phyloP scores from a whole-genome alignment of 2,329 filamentous ascomycete genomes.

The Aspergillus cejpii region DNA sequence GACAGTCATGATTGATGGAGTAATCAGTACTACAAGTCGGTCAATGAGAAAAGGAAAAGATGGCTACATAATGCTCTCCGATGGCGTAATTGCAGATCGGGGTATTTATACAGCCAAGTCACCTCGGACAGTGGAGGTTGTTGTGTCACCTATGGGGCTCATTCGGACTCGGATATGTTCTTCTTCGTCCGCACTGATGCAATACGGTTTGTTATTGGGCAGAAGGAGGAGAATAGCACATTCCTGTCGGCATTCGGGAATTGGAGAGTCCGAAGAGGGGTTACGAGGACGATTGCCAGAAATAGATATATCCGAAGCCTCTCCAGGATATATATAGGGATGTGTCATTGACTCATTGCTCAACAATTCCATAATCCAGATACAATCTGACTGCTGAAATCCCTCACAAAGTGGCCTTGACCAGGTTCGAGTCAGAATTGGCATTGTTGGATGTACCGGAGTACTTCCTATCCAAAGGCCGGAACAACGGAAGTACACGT shows the following conservation, averaged over 20 bases:
- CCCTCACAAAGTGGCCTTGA: slow-evolving; percentile 28
- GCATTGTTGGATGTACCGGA: slow-evolving; percentile 45
- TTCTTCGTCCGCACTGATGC: not conserved
- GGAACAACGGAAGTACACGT: too few relatives aligned
- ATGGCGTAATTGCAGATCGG: slow-evolving; percentile 4
- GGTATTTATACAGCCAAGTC: not conserved
- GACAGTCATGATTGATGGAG: not conserved
- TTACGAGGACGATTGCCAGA: not conserved
- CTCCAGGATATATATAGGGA: too few relatives aligned
- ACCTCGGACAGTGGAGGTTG: too few relatives aligned
- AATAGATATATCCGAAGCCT: not conserved
- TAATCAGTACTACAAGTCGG: not conserved
- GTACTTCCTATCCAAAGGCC: too few relatives aligned
- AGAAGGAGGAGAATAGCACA: too few relatives aligned
- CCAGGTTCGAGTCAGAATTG: slow-evolving; percentile 45
- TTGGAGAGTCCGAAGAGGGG: not conserved
- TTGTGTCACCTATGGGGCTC: not conserved
- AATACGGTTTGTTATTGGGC: not conserved
- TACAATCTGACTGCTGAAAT: too few relatives aligned
- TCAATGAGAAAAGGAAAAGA: slow-evolving; percentile 5
- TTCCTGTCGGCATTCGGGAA: not conserved
- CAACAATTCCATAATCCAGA: too few relatives aligned
- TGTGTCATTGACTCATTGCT: not conserved
- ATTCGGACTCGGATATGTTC: not conserved
- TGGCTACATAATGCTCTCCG: slow-evolving; percentile 2